Evolutionary conservation across 2,329 filamentous ascomycete species (phyloP), one percentile per base, ranked within the genome.

Genomic region (Stachybotrys chartarum): DNA sequence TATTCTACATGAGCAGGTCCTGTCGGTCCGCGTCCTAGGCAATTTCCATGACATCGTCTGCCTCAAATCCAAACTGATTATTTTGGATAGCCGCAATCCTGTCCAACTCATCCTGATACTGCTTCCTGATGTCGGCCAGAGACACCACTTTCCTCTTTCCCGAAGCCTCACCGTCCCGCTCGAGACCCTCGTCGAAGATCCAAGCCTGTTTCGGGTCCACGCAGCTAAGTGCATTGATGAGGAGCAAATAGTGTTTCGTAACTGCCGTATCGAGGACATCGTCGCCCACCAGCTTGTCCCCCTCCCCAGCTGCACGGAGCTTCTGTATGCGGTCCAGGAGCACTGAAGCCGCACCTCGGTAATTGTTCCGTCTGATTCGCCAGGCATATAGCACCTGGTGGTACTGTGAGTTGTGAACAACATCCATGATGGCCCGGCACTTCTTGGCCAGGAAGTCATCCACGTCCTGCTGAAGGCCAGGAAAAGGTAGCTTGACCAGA

Each of bases 371-470:
- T 59, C 85, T 85, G 61, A 96, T 87, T 53, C 94, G 85, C 84
- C 93, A 97, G 3, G 92, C 86, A 69, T 97, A 96, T 51, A 97
- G 82, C 55, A 97, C 87, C 64, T 93, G 89, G 67, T 94, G 90
- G 67, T 92, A 96, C 4, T 90, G 88, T n/a, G 90, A 88, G 45
- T 24, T 24, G 45, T 73, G 76, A 55, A 75, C 77, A 44, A 90
- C 81, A 55, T 90, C 87, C 48, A 83, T 76, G 42, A 86, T 84
- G 55, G 83, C 81, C 60, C 83, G 83, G 67, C 89, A 91, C 63
- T 90, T 83, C 42, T 85, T 82, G 7, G 83, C 76, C 11, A 99
- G 81, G 44, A 91, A 85, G 6, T 85, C 83, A 66, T 99, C 93
- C 17, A 97, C 87, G 30, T 87, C 82, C 54, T 86, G 84, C 62